Evolutionary conservation across 768 basidiomycete species (phyloP).

Genomic region (Suillus lakei): DNA sequence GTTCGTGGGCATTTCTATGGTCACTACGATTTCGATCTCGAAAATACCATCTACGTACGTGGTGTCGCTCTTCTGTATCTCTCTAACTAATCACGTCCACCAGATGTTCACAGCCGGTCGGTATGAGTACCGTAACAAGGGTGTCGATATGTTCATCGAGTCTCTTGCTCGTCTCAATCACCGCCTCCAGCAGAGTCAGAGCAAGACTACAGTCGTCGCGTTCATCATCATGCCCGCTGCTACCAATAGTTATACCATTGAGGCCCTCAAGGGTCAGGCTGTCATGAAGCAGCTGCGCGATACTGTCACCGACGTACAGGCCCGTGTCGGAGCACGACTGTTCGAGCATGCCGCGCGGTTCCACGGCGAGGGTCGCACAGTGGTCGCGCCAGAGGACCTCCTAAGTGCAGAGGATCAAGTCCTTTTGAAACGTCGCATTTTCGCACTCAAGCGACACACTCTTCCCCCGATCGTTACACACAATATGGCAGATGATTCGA

Average conservation of each 20-base stretch:
- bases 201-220: slow-evolving; percentile 87
- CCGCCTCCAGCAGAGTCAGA: slow-evolving; percentile 63
- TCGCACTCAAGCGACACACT: slow-evolving; percentile 92
- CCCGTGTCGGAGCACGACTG: slow-evolving; percentile 87
- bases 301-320: slow-evolving; percentile 94
- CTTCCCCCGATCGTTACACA: slow-evolving; percentile 98
- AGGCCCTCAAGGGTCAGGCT: slow-evolving; percentile 96
- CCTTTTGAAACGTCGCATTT: slow-evolving; percentile 92
- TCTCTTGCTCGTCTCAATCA: slow-evolving; percentile 85
- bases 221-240: slow-evolving; percentile 99
- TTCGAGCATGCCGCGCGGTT: slow-evolving; percentile 96
- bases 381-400: slow-evolving; percentile 75
- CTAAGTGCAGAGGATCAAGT: slow-evolving; percentile 93
- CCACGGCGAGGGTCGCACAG: slow-evolving; percentile 80
- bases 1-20: slow-evolving; percentile 98
- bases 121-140: slow-evolving; percentile 99
- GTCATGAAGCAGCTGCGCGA: slow-evolving; percentile 97
- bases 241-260: slow-evolving; percentile 96
- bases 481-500: slow-evolving; percentile 95
- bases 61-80: background rate
- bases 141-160: slow-evolving; percentile 99
- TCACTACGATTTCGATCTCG: slow-evolving; percentile 94
- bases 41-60: slow-evolving; percentile 84
- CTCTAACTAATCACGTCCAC: slow-evolving; percentile 13
- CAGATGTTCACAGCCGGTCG: slow-evolving; percentile 99